Base-by-base conservation (phyloP, 768 basidiomycete genomes). In the Pleurotus platypus region DNA sequence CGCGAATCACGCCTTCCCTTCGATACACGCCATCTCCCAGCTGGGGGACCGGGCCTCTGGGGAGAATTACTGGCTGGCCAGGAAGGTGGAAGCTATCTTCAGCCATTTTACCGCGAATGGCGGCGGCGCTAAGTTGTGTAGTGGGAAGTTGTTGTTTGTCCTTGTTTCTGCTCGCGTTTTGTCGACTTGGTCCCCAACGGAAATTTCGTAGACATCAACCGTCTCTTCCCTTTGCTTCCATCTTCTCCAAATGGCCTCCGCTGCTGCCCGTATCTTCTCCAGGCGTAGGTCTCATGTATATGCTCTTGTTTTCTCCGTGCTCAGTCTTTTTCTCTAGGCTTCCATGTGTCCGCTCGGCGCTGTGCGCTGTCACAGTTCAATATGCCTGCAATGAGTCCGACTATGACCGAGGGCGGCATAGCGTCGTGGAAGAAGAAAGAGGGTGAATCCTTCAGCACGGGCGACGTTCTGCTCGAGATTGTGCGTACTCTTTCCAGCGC, bases 361-460 rank as follows among this genome's bases (percentile, higher is more conserved):
- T 75, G 80, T 75, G 94, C 89, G 39, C 81, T 98, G 63, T 77
- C 90, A 59, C 92, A 86, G 70, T 95, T 98, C 76, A 78, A 86
- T 61, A 95, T 97, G 93, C 95, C 94, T 57, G 94, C 97, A 64
- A 99, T 98, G 96, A 96, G 93, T 61, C 97, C 97, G 30, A 99
- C 97, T 57, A 99, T 99, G 97, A 94, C 94, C 2, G 97, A 98
- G 78, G 97, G 97, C 61, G 97, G 96, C 61, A 97, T 99, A 70
- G 91, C 96, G 46, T 81, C 82, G 30, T 99, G 97, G 95, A 98
- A 98, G 82, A 90, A 91, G 77, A 88, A 89, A 72, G 96, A 98
- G 71, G 97, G 97, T 56, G 95, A 98, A 64, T 50, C 86, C 1
- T 99, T 96, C 69, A 62, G 85, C 15, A 84, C 87, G 5, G 96